A percentile compares a stretch with the other conserved stretches of the same genome.
These are phyloP conservation scores for Elymus sibiricus DNA, from an alignment of 176 grass and related monocot species.

Conservation along the genomic window DNA sequence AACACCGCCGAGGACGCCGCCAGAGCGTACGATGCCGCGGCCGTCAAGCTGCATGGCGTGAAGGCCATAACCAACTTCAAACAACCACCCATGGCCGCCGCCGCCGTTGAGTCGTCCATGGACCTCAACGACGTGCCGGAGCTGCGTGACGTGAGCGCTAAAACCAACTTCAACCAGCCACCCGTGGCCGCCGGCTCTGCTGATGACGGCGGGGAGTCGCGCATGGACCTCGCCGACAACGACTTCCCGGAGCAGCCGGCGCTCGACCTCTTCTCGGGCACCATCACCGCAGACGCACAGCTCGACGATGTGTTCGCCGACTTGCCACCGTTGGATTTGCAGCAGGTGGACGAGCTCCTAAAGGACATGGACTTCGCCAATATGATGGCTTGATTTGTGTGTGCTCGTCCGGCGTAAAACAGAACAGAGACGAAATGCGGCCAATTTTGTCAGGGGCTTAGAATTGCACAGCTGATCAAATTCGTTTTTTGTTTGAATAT, in stretches of 20 bases:
- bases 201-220: not conserved
- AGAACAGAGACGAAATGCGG: not conserved
- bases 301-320: not conserved
- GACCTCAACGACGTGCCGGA: not conserved
- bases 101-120: not conserved
- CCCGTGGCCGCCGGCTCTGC: not conserved
- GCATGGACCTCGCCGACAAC: not conserved
- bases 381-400: not conserved
- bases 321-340: not conserved
- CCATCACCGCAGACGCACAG: not conserved
- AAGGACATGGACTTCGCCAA: not conserved
- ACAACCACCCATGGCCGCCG: not conserved
- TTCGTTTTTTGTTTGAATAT: not conserved
- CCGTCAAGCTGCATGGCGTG: not conserved
- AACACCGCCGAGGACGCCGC: conserved; percentile 74
- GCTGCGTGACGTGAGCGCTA: not conserved
- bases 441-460: not conserved
- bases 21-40: conserved; percentile 42
- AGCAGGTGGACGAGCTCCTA: not conserved
- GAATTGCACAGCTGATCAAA: not conserved
- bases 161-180: not conserved
- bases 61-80: not conserved
- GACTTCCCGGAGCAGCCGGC: not conserved
- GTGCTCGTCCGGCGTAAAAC: not conserved
- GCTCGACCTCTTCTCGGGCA: not conserved